Percentiles rank a stretch among this genome's conserved stretches.
Evolutionary conservation across 441 rosid genomes (phyloP).

Genomic region (Bocquillonia castaneifolia): DNA sequence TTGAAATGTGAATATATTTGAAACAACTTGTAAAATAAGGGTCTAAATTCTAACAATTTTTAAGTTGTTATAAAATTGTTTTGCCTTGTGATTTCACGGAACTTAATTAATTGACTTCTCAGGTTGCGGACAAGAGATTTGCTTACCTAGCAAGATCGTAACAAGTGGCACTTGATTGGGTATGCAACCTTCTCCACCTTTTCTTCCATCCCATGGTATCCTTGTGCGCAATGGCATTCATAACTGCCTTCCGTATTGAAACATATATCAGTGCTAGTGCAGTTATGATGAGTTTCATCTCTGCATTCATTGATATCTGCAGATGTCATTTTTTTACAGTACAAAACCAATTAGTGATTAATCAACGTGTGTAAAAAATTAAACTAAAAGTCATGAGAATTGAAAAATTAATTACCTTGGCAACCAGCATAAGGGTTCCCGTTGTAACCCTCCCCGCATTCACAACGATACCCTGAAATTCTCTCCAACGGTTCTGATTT

Average conservation of each 20-base stretch:
- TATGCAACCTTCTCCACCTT: conserved; percentile 20
- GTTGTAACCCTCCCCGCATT: conserved; percentile 19
- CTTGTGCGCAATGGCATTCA: conserved; percentile 24
- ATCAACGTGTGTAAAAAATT: not conserved
- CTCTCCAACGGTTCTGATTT: conserved; percentile 7
- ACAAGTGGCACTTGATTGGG: not conserved
- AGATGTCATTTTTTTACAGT: not conserved
- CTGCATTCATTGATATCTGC: conserved; percentile 35
- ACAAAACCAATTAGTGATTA: not conserved
- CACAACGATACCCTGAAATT: conserved; percentile 10
- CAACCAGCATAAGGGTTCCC: conserved; percentile 39
- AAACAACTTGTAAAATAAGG: too few relatives aligned
- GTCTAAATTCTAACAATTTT: too few relatives aligned
- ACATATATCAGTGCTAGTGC: conserved; percentile 3
- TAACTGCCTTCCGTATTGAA: conserved; percentile 8
- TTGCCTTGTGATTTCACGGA: too few relatives aligned
- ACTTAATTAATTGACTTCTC: too few relatives aligned
- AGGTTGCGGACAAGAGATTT: too few relatives aligned
- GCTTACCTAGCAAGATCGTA: conserved; percentile 26
- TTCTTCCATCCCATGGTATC: conserved; percentile 1
- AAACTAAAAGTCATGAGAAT: not conserved
- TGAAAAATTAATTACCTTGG: conserved; percentile 13
- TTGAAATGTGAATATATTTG: too few relatives aligned
- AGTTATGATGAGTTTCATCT: not conserved
- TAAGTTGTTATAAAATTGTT: too few relatives aligned